These are phyloP conservation scores for Streptanthus diversifolius DNA, from an alignment of 345 rosid species.

Conservation along the genomic window DNA sequence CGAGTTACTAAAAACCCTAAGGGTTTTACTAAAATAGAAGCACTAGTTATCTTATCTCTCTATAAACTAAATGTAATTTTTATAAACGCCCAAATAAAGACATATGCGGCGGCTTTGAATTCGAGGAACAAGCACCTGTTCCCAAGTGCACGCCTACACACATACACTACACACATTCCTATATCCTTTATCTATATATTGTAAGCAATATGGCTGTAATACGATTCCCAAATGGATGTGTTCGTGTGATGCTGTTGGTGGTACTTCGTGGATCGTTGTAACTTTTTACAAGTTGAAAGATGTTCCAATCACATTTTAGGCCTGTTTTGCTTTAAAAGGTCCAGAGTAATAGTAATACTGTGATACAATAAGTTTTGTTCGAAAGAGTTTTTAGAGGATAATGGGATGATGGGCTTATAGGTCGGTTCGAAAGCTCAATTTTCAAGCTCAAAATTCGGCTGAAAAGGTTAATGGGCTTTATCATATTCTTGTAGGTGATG, in stretches of 20 bases:
- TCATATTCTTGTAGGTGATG: neutral
- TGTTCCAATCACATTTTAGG: neutral
- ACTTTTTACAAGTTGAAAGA: neutral
- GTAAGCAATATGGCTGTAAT: neutral
- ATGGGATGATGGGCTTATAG: neutral
- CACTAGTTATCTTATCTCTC: conserved; percentile 9
- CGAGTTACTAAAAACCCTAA: conserved; percentile 6
- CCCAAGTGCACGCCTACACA: conserved; percentile 22
- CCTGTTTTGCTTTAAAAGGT: neutral
- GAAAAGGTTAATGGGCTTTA: neutral
- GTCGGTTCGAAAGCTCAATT: neutral
- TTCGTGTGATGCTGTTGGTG: conserved; percentile 1
- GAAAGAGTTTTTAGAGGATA: neutral
- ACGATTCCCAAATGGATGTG: neutral
- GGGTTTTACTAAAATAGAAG: neutral
- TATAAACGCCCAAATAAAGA: neutral
- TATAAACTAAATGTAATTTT: neutral
- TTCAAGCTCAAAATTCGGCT: neutral
- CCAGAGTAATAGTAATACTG: too few species aligned
- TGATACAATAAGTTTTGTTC: neutral
- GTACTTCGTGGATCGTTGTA: neutral
- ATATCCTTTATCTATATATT: neutral
- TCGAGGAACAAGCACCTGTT: conserved; percentile 25
- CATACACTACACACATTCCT: conserved; percentile 12
- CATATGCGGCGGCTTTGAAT: conserved; percentile 11